Conservation (phyloP, 345 rosid genomes). For the Bruguiera gymnorhiza region DNA sequence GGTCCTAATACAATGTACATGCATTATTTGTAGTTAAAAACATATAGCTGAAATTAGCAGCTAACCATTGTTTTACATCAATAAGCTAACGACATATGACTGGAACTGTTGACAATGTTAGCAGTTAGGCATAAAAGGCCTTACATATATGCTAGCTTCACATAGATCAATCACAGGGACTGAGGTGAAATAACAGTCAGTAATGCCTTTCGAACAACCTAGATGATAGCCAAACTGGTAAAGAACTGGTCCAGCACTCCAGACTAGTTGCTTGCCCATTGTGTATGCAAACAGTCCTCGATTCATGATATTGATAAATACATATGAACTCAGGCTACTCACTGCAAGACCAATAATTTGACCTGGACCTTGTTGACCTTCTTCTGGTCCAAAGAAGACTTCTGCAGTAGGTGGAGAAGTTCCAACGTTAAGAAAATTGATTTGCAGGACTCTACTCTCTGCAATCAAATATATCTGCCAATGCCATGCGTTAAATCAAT, state of each 20-base stretch:
- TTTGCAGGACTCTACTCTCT: slow-evolving; percentile 60
- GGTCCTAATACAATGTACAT: too few relatives aligned
- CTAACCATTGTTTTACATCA: neutral
- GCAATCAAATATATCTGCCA: slow-evolving; percentile 74
- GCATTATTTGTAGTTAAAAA: too few relatives aligned
- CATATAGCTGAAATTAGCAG: too few relatives aligned
- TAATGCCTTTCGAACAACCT: slow-evolving; percentile 59
- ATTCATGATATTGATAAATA: slow-evolving; percentile 53
- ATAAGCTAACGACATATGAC: neutral
- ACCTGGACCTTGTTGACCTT: slow-evolving; percentile 33
- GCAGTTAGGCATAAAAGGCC: slow-evolving; percentile 14
- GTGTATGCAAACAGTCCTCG: slow-evolving; percentile 61
- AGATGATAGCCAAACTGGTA: slow-evolving; percentile 53
- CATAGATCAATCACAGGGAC: slow-evolving; percentile 68
- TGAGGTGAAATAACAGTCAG: slow-evolving; percentile 63
- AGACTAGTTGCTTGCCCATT: slow-evolving; percentile 41
- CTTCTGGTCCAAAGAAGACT: slow-evolving; percentile 58
- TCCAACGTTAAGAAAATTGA: slow-evolving; percentile 37
- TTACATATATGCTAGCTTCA: slow-evolving; percentile 73
- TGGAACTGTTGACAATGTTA: neutral
- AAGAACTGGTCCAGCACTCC: slow-evolving; percentile 75
- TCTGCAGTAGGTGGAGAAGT: slow-evolving; percentile 43
- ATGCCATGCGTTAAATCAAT: slow-evolving; percentile 14
- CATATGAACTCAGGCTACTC: slow-evolving; percentile 53
- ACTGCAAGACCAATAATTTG: slow-evolving; percentile 61